Conservation (phyloP, 2,329 filamentous ascomycete species). For the Atkinsonella hypoxylon region DNA sequence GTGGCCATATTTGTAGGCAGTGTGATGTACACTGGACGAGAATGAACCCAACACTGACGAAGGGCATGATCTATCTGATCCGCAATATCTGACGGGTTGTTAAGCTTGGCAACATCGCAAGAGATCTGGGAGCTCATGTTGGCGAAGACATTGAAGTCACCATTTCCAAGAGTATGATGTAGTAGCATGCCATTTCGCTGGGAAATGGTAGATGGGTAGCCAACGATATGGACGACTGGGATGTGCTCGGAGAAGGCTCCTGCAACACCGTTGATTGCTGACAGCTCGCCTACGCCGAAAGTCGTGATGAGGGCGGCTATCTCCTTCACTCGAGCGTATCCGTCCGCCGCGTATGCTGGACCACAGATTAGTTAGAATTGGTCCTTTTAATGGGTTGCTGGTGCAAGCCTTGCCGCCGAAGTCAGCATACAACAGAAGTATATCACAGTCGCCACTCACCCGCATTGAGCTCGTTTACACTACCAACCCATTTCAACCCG, state of each 20-base stretch:
- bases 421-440: neutral
- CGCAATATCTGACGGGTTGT: slow-evolving; percentile 57
- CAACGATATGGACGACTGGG: slow-evolving; percentile 58
- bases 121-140: slow-evolving; percentile 67
- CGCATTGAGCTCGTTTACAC: slow-evolving; percentile 62
- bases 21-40: slow-evolving; percentile 72
- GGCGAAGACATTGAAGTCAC: slow-evolving; percentile 73
- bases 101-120: slow-evolving; percentile 58
- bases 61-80: slow-evolving; percentile 68
- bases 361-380: slow-evolving; percentile 9
- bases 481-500: slow-evolving; percentile 53
- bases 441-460: slow-evolving; percentile 28
- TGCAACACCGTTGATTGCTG: slow-evolving; percentile 60
- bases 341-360: slow-evolving; percentile 65
- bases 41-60: slow-evolving; percentile 59
- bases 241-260: slow-evolving; percentile 65
- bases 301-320: slow-evolving; percentile 62
- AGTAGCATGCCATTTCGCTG: slow-evolving; percentile 36
- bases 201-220: slow-evolving; percentile 35
- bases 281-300: slow-evolving; percentile 65
- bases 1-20: slow-evolving; percentile 72
- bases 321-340: slow-evolving; percentile 62
- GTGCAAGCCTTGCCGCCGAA: no score
- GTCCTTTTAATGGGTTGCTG: neutral
- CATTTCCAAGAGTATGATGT: slow-evolving; percentile 63